These are phyloP conservation scores for Cladophialophora bantiana DNA, from an alignment of 2,329 filamentous ascomycete genomes.

Conservation along the genomic window DNA sequence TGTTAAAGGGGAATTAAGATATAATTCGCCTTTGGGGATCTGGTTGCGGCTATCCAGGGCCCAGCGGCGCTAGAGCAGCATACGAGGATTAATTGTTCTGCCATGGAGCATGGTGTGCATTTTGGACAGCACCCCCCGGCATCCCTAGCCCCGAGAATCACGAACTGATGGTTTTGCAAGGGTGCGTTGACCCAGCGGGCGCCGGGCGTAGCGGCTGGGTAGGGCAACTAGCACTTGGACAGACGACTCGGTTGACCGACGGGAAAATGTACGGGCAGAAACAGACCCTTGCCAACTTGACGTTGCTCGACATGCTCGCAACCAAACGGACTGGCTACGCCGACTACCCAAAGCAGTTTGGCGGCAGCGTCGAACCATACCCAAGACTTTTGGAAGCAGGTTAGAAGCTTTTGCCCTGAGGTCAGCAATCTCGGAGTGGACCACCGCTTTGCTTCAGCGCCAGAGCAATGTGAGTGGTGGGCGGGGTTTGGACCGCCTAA, in stretches of 20 bases:
- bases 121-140: constrained; percentile 13
- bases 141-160: constrained; percentile 20
- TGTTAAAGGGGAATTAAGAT: constrained; percentile 27
- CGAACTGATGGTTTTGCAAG: constrained; percentile 22
- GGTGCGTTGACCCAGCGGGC: constrained; percentile 8
- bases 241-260: constrained; percentile 29
- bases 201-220: constrained; percentile 11
- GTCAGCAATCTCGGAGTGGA: constrained; percentile 31
- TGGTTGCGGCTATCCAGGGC: constrained; percentile 26
- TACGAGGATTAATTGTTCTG: constrained; percentile 35
- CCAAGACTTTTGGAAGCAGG: constrained; percentile 25
- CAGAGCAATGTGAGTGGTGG: constrained; percentile 1
- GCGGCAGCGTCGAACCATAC: constrained; percentile 11
- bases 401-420: constrained; percentile 26
- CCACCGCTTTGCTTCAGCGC: constrained; percentile 19
- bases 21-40: constrained; percentile 27
- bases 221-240: constrained; percentile 1
- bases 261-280: constrained; percentile 28
- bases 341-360: constrained; percentile 31
- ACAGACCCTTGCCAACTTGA: constrained; percentile 13
- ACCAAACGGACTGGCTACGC: constrained; percentile 21
- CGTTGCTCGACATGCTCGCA: background rate
- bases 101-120: constrained; percentile 22
- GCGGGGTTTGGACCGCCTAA: background rate
- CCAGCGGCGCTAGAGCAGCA: constrained; percentile 23